Percentiles rank a stretch among this genome's conserved stretches.
Conservation (phyloP, 2,329 filamentous ascomycete genomes). For the Fragosphaeria purpurea region DNA sequence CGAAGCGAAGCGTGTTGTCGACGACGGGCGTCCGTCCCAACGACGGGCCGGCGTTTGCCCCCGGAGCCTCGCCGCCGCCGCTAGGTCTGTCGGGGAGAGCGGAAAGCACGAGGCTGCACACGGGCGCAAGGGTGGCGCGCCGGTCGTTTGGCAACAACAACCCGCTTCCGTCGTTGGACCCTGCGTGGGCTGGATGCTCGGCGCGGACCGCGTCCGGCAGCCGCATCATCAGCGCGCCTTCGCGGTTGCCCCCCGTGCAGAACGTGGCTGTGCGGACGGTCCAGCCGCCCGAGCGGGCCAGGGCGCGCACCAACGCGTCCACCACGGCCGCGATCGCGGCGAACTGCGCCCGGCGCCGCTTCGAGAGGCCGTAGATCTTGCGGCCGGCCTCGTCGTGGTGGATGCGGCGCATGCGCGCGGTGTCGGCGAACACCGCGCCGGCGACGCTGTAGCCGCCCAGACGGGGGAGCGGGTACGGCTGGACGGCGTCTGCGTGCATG, state of each 20-base stretch:
- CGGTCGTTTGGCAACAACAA: no score
- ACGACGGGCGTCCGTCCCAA: no score
- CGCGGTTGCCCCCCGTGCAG: constrained; percentile 74
- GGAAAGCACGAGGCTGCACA: constrained; percentile 21
- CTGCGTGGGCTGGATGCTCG: no score
- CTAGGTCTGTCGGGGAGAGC: constrained; percentile 30
- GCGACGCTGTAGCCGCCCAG: constrained; percentile 68
- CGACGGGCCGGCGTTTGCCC: no score
- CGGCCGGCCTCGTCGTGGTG: constrained; percentile 39
- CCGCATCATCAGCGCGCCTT: constrained; percentile 69
- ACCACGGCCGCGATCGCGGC: constrained; percentile 75
- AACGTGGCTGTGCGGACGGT: constrained; percentile 67
- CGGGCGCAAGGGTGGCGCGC: no score
- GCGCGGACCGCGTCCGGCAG: constrained; percentile 50
- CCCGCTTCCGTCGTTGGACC: no score
- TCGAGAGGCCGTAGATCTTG: constrained; percentile 69
- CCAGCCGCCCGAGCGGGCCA: constrained; percentile 35
- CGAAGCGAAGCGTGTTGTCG: no score
- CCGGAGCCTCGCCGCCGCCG: no score
- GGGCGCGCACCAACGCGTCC: constrained; percentile 57
- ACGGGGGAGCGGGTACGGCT: constrained; percentile 73
- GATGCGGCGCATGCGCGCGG: constrained; percentile 38
- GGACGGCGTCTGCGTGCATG: constrained; percentile 63
- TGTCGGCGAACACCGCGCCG: constrained; percentile 48
- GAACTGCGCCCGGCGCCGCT: constrained; percentile 68